Evolutionary conservation across 371 early-diverging fungal genomes (phyloP), one percentile per base, ranked within the genome.

Genomic region (Mucor sp.): DNA sequence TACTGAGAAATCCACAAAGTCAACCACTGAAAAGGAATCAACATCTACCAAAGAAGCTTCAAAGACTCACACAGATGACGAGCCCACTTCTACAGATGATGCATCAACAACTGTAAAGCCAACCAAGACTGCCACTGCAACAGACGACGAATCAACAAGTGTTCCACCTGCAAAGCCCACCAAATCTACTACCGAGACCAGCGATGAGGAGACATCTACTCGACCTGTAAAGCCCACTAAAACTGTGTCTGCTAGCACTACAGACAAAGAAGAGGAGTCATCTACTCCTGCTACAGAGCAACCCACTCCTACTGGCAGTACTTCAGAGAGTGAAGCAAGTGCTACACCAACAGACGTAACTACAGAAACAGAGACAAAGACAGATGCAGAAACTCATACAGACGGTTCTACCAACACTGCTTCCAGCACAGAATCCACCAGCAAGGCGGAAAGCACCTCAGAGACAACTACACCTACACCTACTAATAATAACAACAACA

Each of bases 41-140:
- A 0, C 60, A 47, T 23, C 68, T 17, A 47, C 50, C 23, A 47
- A 59, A 32, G 50, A 57, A 4, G n/a, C 63, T 23, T 59, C 55
- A 28, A 48, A 44, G 7, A 55, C 63, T 30, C 35, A 61, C 9
- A 66, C 73, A 19, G 60, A 60, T 43, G 44, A 28, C 12, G 41
- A 59, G 43, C 48, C 61, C 59, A 41, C 60, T 14, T 56, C 65
- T 17, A 62, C 56, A 3, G 50, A 44, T 37, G 50, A 65, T 6
- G 48, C 55, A 47, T 44, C 58, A 44, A 43, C 69, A 6, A 58
- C 47, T 11, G 58, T 35, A 27, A 19, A 65, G 47, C 8, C 44
- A 21, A 50, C 60, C n/a, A 58, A 28, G n/a, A 60, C 60, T 59
- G 6, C 53, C 0, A 41, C 39, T 50, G 21, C 47, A 27, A 30